These are phyloP conservation scores for Tolypocladium tundrense DNA, from an alignment of 2,329 filamentous ascomycete species.

Conservation along the genomic window DNA sequence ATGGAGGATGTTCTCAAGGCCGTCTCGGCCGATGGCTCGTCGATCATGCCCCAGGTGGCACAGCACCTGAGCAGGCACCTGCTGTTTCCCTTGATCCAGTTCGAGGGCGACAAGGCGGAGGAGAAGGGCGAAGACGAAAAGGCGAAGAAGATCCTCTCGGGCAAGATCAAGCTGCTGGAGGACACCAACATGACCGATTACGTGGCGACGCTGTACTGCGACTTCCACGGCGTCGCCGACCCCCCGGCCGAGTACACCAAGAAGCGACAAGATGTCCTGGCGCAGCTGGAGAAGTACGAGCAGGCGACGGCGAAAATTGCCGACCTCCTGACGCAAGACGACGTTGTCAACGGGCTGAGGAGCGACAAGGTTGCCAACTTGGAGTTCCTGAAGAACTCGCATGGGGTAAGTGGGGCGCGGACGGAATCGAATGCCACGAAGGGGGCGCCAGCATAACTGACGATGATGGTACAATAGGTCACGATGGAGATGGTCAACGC, in stretches of 20 bases:
- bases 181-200: conserved; percentile 99
- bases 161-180: conserved; percentile 90
- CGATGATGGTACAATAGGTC: conserved; percentile 38
- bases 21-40: conserved; percentile 57
- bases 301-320: conserved; percentile 83
- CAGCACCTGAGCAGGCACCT: conserved; percentile 90
- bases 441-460: background rate
- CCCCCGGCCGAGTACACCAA: conserved; percentile 76
- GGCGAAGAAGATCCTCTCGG: conserved; percentile 63
- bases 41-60: conserved; percentile 81
- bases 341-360: conserved; percentile 80
- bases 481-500: conserved; percentile 93
- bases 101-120: conserved; percentile 72
- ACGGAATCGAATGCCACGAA: no score
- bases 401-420: conserved; percentile 53
- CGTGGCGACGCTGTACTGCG: conserved; percentile 81
- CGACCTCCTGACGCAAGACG: conserved; percentile 75
- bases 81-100: conserved; percentile 93
- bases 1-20: conserved; percentile 36
- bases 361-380: conserved; percentile 98
- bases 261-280: conserved; percentile 82
- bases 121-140: conserved; percentile 52
- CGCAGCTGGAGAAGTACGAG: conserved; percentile 72
- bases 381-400: conserved; percentile 94
- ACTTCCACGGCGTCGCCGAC: conserved; percentile 71